Percentiles rank a stretch among this genome's conserved stretches.
These are phyloP conservation scores for Oropetium thomaeum DNA, from an alignment of 176 grass and related monocot genomes.

Conservation along the genomic window DNA sequence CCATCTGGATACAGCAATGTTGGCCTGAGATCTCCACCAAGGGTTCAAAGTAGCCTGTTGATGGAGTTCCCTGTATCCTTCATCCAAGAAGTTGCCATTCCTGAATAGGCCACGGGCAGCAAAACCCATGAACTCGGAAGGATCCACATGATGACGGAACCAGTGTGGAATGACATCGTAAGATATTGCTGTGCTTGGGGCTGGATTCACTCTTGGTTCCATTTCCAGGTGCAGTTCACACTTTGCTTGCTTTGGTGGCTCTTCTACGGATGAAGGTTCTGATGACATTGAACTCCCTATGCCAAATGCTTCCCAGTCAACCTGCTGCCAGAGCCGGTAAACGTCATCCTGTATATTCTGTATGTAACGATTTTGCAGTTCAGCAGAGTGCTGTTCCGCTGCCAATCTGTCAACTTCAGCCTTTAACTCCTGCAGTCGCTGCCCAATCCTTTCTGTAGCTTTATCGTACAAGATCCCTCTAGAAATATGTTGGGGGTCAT, in stretches of 20 bases:
- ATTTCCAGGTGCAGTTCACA: not conserved
- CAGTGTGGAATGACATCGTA: slow-evolving; percentile 39
- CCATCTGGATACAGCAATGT: slow-evolving; percentile 9
- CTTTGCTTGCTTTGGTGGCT: slow-evolving; percentile 15
- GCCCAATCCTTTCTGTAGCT: slow-evolving; percentile 68
- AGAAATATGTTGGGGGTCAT: slow-evolving; percentile 41
- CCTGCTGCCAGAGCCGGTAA: slow-evolving; percentile 61
- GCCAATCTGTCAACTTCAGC: slow-evolving; percentile 52
- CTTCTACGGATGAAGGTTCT: slow-evolving; percentile 19
- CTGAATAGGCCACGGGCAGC: slow-evolving; percentile 69
- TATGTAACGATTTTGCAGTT: slow-evolving; percentile 23
- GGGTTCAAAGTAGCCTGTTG: slow-evolving; percentile 4
- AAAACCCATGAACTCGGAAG: slow-evolving; percentile 78
- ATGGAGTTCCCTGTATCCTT: slow-evolving; percentile 19
- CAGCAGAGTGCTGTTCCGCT: slow-evolving; percentile 41
- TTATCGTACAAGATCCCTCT: slow-evolving; percentile 67
- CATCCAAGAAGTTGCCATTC: slow-evolving; percentile 53
- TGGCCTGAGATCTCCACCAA: slow-evolving; percentile 31
- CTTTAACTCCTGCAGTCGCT: slow-evolving; percentile 72
- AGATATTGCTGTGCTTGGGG: not conserved
- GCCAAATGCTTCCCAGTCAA: slow-evolving; percentile 92
- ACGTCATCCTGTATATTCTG: slow-evolving; percentile 13
- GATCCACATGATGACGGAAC: slow-evolving; percentile 53
- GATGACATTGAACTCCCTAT: slow-evolving; percentile 65
- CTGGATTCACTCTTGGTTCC: not conserved